phyloP scores from a whole-genome alignment of 257 asterid species.

The Nicotiana obtusifolia region DNA sequence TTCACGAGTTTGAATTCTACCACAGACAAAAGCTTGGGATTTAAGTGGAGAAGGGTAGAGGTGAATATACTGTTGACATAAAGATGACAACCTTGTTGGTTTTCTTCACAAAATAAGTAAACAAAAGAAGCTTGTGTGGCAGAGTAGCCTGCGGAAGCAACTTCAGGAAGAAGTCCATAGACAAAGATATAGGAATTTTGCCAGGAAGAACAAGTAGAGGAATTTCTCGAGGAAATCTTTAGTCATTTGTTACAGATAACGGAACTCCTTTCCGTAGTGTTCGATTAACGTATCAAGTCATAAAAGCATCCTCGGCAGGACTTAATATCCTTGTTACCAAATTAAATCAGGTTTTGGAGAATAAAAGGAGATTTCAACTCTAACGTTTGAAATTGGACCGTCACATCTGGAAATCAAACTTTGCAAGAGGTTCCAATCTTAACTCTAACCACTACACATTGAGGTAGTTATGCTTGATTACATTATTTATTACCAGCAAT shows the following conservation, averaged over 20 bases:
- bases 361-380: background rate
- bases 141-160: too few relatives aligned
- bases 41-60: too few relatives aligned
- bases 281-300: background rate
- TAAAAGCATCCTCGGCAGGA: background rate
- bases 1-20: too few relatives aligned
- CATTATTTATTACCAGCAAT: background rate
- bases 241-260: background rate
- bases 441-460: background rate
- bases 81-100: background rate
- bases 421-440: background rate
- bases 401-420: background rate
- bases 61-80: too few relatives aligned
- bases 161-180: too few relatives aligned
- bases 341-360: background rate
- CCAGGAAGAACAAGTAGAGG: slow-evolving; percentile 1
- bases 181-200: too few relatives aligned
- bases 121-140: background rate
- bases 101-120: background rate
- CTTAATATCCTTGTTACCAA: background rate
- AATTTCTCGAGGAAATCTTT: background rate
- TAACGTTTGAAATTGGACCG: background rate
- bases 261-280: background rate
- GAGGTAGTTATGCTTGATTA: background rate
- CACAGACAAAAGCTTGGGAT: too few relatives aligned